phyloP scores from a whole-genome alignment of 1,284 basidiomycete genomes.

The Chalciporus sp. region DNA sequence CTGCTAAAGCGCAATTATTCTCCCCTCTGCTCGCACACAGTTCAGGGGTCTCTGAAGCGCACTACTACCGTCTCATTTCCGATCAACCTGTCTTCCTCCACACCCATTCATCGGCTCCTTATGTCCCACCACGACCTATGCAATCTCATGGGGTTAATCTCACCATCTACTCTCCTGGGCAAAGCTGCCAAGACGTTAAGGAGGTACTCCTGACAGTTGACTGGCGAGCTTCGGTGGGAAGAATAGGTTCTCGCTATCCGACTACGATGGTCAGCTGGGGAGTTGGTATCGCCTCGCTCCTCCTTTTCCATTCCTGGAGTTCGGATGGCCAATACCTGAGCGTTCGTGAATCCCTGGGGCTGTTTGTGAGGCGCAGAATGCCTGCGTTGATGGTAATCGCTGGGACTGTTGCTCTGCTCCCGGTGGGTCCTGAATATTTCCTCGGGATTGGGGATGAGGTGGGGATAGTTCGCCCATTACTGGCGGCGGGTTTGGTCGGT shows the following conservation, averaged over 20 bases:
- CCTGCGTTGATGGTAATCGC: conserved; percentile 46
- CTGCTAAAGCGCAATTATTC: conserved; percentile 46
- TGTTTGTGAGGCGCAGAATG: conserved; percentile 45
- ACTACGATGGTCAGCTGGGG: conserved; percentile 72
- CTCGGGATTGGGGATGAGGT: conserved; percentile 60
- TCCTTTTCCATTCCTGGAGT: conserved; percentile 57
- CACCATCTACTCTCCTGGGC: conserved; percentile 58
- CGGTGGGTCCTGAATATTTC: conserved; percentile 54
- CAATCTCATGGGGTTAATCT: conserved; percentile 48
- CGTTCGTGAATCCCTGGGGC: conserved; percentile 47
- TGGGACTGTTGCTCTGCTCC: conserved; percentile 53
- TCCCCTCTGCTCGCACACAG: conserved; percentile 61
- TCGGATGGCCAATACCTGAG: conserved; percentile 41
- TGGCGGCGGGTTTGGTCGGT: conserved; percentile 60
- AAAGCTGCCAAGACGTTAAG: conserved; percentile 46
- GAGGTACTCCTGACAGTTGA: conserved; percentile 60
- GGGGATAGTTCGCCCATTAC: conserved; percentile 40
- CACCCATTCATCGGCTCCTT: conserved; percentile 72
- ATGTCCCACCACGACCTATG: conserved; percentile 39
- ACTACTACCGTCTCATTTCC: conserved; percentile 61
- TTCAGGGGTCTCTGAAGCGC: conserved; percentile 62
- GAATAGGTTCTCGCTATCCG: conserved; percentile 73
- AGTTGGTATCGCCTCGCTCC: conserved; percentile 59
- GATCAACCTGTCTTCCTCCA: conserved; percentile 61
- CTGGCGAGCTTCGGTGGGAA: conserved; percentile 68